These are phyloP conservation scores for Neofusicoccum kwambonambiense DNA, from an alignment of 2,329 filamentous ascomycete species.

Conservation along the genomic window DNA sequence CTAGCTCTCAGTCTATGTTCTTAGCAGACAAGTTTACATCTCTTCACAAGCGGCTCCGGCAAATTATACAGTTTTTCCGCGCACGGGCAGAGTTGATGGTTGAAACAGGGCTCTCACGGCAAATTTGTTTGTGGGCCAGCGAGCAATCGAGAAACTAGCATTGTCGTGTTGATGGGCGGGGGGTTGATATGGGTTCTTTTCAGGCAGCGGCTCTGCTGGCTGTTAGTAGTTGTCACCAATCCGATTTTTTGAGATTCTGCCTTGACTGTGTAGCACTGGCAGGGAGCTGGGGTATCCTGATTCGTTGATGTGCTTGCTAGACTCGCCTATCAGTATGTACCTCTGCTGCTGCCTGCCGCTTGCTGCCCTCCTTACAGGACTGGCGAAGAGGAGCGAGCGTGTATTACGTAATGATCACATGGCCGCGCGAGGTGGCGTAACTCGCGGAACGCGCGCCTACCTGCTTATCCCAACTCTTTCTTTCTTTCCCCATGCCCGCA, in stretches of 20 bases:
- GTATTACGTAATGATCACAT: conserved; percentile 11
- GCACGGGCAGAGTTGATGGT: background rate
- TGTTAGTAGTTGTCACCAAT: background rate
- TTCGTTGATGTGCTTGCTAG: no score
- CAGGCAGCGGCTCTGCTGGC: background rate
- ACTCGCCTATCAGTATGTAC: no score
- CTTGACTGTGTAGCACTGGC: no score
- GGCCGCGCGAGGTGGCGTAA: conserved; percentile 1
- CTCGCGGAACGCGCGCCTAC: background rate
- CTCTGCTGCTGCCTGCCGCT: no score
- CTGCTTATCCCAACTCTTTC: background rate
- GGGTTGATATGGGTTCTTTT: background rate
- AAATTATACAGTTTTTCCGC: background rate
- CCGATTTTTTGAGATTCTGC: background rate
- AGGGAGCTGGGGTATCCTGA: no score
- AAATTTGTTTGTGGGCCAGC: background rate
- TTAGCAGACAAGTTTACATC: background rate
- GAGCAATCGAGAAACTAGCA: background rate
- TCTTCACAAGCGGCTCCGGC: background rate
- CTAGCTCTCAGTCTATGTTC: background rate
- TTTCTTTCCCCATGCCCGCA: background rate
- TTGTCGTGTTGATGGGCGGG: background rate
- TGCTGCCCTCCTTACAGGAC: background rate
- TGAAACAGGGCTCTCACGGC: background rate
- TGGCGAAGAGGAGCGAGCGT: background rate